phyloP scores from a whole-genome alignment of 345 rosid species.

The Citrus unshiu region DNA sequence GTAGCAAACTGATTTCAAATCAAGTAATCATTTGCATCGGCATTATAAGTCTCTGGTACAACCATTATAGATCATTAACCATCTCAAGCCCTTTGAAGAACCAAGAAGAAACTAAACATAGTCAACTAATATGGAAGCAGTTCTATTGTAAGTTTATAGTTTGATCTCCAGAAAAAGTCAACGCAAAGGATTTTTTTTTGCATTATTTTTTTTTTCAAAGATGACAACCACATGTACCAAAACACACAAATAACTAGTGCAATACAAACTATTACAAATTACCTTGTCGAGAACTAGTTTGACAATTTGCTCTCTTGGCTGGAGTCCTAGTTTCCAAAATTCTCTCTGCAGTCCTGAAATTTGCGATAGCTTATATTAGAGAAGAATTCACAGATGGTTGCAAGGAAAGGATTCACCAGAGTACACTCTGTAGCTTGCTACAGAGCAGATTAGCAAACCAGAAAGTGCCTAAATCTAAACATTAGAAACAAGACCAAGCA shows the following conservation, averaged over 20 bases:
- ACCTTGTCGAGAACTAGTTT: conserved; percentile 58
- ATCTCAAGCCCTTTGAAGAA: not conserved
- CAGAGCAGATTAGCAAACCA: not conserved
- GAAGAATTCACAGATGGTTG: conserved; percentile 2
- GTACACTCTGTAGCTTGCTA: not conserved
- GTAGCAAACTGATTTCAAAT: not conserved
- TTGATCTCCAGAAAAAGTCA: no score
- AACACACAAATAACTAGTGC: not conserved
- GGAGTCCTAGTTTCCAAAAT: conserved; percentile 51
- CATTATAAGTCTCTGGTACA: not conserved
- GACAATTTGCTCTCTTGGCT: conserved; percentile 60
- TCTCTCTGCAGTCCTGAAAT: conserved; percentile 67
- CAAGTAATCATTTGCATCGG: not conserved
- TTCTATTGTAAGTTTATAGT: not conserved
- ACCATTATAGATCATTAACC: not conserved
- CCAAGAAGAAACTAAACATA: not conserved
- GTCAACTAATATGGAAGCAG: not conserved
- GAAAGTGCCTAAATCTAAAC: not conserved
- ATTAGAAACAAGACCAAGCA: not conserved
- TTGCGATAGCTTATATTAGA: not conserved
- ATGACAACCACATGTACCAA: not conserved
- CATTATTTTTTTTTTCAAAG: not conserved
- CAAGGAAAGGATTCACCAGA: not conserved
- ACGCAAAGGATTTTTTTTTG: no score
- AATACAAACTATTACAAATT: conserved; percentile 12